phyloP scores from a whole-genome alignment of 192 early-diverging fungal species.

The Dispira parvispora region DNA sequence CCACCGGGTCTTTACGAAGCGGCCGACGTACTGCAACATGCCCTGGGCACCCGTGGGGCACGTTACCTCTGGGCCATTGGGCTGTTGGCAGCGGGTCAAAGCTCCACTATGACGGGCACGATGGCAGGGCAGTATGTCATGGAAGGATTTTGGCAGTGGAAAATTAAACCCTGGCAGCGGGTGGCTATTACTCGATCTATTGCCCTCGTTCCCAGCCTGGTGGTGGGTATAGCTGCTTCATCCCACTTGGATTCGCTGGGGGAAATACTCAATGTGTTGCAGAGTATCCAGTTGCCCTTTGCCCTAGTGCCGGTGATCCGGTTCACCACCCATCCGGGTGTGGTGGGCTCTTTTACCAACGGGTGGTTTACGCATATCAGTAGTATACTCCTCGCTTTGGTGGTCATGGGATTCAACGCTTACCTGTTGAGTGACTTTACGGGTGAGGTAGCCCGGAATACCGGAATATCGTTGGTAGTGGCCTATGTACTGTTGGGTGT shows the following conservation, averaged over 20 bases:
- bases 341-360: conserved; percentile 25
- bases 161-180: conserved; percentile 41
- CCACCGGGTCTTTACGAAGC: conserved; percentile 47
- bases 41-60: conserved; percentile 41
- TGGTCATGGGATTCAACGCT: conserved; percentile 11
- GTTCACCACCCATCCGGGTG: conserved; percentile 26
- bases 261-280: conserved; percentile 49
- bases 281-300: conserved; percentile 46
- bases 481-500: conserved; percentile 6
- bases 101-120: conserved; percentile 76
- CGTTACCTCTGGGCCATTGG: conserved; percentile 67
- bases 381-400: neutral
- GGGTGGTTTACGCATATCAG: neutral
- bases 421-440: conserved; percentile 7
- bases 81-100: conserved; percentile 65
- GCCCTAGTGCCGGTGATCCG: conserved; percentile 45
- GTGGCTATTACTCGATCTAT: conserved; percentile 39
- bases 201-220: conserved; percentile 45
- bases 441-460: neutral
- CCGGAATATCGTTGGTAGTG: neutral
- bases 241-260: conserved; percentile 42
- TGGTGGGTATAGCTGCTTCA: conserved; percentile 39
- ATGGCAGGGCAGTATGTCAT: conserved; percentile 82
- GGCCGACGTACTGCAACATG: conserved; percentile 29
- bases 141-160: conserved; percentile 59